Conservation (phyloP, 805 yeast genomes). For the Teunomyces cretensis region DNA sequence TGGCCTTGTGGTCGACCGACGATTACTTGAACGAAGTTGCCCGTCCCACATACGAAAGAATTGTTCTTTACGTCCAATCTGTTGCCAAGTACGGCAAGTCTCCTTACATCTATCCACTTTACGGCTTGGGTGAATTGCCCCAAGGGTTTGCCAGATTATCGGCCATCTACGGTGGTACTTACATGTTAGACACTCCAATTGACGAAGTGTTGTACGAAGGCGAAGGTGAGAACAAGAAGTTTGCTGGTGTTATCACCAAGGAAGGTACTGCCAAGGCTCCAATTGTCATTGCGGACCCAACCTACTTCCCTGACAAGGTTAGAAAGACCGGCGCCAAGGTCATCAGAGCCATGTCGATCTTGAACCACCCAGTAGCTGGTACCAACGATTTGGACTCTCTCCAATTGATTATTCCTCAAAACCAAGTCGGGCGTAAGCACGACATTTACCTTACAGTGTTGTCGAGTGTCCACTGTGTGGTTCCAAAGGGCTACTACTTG, state of each 20-base stretch:
- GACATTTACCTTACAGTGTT: conserved; percentile 93
- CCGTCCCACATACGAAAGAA: conserved; percentile 85
- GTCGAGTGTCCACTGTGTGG: conserved; percentile 86
- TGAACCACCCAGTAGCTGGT: conserved; percentile 85
- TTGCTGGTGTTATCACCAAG: conserved; percentile 84
- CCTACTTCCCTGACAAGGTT: conserved; percentile 88
- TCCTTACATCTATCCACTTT: conserved; percentile 93
- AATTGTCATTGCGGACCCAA: conserved; percentile 94
- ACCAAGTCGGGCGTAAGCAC: conserved; percentile 87
- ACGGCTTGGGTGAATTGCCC: conserved; percentile 97
- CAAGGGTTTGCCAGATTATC: conserved; percentile 97
- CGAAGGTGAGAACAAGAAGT: conserved; percentile 63
- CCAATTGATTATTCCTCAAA: conserved; percentile 95
- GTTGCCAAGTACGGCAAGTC: conserved; percentile 95
- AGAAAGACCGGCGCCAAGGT: conserved; percentile 70
- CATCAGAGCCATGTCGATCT: conserved; percentile 81
- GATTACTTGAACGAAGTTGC: conserved; percentile 87
- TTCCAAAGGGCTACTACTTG: conserved; percentile 82
- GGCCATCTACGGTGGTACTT: conserved; percentile 97
- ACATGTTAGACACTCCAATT: conserved; percentile 95
- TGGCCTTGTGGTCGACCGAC: conserved; percentile 96
- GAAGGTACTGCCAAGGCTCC: conserved; percentile 93
- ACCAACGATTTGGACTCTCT: conserved; percentile 83
- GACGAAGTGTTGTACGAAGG: conserved; percentile 80
- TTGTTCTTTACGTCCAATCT: conserved; percentile 80